These are phyloP conservation scores for Fusarium sp. DNA, from an alignment of 2,329 filamentous ascomycete species.

Conservation along the genomic window DNA sequence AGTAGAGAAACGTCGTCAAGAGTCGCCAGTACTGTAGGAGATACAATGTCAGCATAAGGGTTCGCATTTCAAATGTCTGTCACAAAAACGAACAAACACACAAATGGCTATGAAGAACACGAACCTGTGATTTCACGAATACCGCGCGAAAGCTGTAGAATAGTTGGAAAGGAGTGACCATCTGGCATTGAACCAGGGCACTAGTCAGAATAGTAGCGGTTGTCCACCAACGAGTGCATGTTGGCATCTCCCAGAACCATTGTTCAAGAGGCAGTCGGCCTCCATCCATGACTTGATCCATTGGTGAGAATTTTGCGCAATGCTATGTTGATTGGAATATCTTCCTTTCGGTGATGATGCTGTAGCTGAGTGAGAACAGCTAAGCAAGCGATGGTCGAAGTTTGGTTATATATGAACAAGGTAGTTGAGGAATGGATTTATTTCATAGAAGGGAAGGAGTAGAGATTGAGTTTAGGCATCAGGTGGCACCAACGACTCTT, in stretches of 20 bases:
- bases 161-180: slow-evolving; percentile 91
- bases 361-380: background rate
- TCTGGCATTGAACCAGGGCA: slow-evolving; percentile 89
- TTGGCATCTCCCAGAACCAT: slow-evolving; percentile 99
- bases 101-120: slow-evolving; percentile 34
- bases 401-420: background rate
- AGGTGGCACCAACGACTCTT: background rate
- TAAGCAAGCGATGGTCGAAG: slow-evolving; percentile 11
- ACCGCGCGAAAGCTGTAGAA: slow-evolving; percentile 97
- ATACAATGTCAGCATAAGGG: slow-evolving; percentile 20
- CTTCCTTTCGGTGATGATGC: background rate
- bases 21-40: slow-evolving; percentile 86
- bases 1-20: slow-evolving; percentile 96
- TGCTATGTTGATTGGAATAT: background rate
- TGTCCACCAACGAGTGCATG: slow-evolving; percentile 97
- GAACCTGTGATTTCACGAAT: slow-evolving; percentile 89
- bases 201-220: slow-evolving; percentile 89
- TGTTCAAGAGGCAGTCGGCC: slow-evolving; percentile 84
- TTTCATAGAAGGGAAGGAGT: background rate
- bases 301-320: too few species aligned
- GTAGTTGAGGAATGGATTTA: background rate
- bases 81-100: background rate
- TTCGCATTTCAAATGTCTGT: background rate
- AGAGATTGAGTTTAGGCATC: background rate
- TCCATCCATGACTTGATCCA: slow-evolving; percentile 70